Base-by-base conservation (phyloP, 2,329 filamentous ascomycete species). In the Juglanconis oblonga region DNA sequence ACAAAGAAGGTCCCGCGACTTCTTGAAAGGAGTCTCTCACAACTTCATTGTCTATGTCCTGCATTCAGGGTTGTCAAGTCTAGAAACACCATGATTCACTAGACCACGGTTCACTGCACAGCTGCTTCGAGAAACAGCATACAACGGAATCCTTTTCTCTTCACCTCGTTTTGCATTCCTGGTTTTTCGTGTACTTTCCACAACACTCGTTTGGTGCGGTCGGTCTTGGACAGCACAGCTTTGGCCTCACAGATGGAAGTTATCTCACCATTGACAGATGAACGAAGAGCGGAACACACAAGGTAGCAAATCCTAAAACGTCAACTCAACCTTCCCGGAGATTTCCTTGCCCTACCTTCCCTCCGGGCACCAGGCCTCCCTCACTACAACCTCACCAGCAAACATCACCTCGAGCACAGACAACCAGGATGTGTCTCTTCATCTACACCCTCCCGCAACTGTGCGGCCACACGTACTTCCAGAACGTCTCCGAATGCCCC, bases 401-500 rank as follows among this genome's bases (percentile, higher is more conserved):
- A 33, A 32, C 3, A 10, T 9, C 36, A n/a, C 10, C 32, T 11
- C 33, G 36, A 14, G 40, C 6, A 0, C 36, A 47, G 5, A 17
- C 10, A 32, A 42, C 10, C 44, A 57, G 11, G 40, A 76, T 76
- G 74, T 76, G 74, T 57, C 65, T 66, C 62, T 66, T 72, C 52
- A 62, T 73, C 51, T 70, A 67, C 57, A 71, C 65, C 24, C 60
- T 66, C 40, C 59, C 62, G 48, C 62, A 66, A 7, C 59, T 59
- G 3, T 76, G 74, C 68, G 54, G 55, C 31, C 73, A 75, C 62
- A 67, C 59, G 52, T 55, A 67, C 52, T 74, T 71, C 64, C 72
- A 75, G 51, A 74, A 73, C 67, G 74, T 70, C 6, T 71, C 64
- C 57, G 61, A 61, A 29, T 76, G 74, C 58, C 62, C 67, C 48